phyloP scores from a whole-genome alignment of 2,329 filamentous ascomycete genomes.

The Colletotrichum brevisporum region DNA sequence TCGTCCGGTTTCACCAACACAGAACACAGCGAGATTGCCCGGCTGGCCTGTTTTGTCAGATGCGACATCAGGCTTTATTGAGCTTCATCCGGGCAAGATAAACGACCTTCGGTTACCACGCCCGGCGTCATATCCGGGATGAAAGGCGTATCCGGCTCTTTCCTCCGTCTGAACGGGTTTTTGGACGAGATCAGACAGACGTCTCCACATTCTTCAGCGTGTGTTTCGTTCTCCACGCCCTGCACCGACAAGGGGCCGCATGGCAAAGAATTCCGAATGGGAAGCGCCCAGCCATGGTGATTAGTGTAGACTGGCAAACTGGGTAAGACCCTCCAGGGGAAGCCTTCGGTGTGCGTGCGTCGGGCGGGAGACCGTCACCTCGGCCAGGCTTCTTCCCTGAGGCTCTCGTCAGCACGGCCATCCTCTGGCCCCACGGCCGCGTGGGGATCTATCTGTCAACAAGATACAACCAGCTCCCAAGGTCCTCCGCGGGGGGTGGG shows the following conservation, averaged over 20 bases:
- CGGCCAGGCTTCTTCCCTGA: slow-evolving; percentile 17
- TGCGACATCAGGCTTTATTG: too few relatives aligned
- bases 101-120: too few relatives aligned
- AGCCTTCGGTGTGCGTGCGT: slow-evolving; percentile 9
- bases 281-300: neutral
- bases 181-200: neutral
- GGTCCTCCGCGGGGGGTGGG: neutral
- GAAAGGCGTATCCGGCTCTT: too few relatives aligned
- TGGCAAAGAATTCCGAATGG: too few relatives aligned
- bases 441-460: slow-evolving; percentile 8
- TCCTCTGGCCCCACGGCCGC: slow-evolving; percentile 9
- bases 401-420: slow-evolving; percentile 15
- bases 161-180: slow-evolving; percentile 2
- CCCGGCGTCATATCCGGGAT: too few relatives aligned
- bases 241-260: neutral
- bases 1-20: too few relatives aligned
- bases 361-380: slow-evolving; percentile 4
- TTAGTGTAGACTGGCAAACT: too few relatives aligned
- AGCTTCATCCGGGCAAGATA: too few relatives aligned
- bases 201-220: slow-evolving; percentile 36
- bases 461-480: neutral
- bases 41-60: too few relatives aligned
- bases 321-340: neutral
- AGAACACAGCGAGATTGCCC: too few relatives aligned
- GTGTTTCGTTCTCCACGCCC: slow-evolving; percentile 16